Evolutionary conservation across 2,329 filamentous ascomycete genomes (phyloP).

Genomic region (Apiospora rasikravindrae): DNA sequence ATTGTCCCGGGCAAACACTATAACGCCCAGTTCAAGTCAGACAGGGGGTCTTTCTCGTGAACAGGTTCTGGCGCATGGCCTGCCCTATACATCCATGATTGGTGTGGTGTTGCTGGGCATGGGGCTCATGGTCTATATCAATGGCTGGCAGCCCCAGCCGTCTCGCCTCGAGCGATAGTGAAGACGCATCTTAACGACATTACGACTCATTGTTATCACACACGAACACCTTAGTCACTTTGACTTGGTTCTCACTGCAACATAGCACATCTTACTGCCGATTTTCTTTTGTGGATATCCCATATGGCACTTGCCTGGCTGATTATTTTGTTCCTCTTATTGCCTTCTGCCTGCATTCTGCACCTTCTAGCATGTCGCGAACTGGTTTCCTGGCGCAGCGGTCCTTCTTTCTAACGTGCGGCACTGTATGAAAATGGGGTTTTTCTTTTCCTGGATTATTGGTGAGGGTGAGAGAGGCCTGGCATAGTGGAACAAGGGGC

Average conservation of each 20-base stretch:
- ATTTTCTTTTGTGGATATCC: constrained; percentile 21
- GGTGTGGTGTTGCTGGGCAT: constrained; percentile 82
- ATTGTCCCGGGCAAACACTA: constrained; percentile 55
- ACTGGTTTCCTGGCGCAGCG: constrained; percentile 18
- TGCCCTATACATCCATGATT: constrained; percentile 82
- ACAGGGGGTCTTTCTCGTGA: constrained; percentile 49
- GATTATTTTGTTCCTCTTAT: neutral
- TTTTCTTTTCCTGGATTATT: constrained; percentile 15
- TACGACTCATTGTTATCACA: constrained; percentile 14
- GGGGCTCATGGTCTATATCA: constrained; percentile 85
- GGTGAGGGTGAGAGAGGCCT: neutral
- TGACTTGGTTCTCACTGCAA: neutral
- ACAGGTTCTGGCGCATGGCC: constrained; percentile 56
- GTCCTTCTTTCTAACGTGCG: neutral
- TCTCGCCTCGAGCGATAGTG: constrained; percentile 14
- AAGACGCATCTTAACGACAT: constrained; percentile 12
- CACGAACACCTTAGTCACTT: neutral
- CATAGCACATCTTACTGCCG: constrained; percentile 4
- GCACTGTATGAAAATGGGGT: constrained; percentile 11
- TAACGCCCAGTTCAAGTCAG: constrained; percentile 49
- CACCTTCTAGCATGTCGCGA: constrained; percentile 12
- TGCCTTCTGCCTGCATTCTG: constrained; percentile 3
- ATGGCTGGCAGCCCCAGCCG: constrained; percentile 63
- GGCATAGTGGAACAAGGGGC: constrained; percentile 1
- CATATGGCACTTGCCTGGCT: constrained; percentile 12